Base-by-base conservation (phyloP, 1,139 yeast genomes). In the Candida sojae region DNA sequence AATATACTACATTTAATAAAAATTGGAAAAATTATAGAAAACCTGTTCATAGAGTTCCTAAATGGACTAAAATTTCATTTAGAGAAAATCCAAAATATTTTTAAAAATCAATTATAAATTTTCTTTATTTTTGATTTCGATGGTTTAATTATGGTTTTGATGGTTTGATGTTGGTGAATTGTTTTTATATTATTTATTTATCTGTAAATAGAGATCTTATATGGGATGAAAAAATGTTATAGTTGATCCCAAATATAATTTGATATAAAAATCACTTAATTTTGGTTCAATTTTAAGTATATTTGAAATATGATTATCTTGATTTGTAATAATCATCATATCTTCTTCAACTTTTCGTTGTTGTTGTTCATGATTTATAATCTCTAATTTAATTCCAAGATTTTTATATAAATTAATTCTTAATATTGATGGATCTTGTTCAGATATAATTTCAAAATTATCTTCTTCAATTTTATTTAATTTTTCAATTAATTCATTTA, bases 51-150 rank as follows among this genome's bases (percentile, higher is more conserved):
- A 82, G 72, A 66, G 87, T 86, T 32, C 96, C 96, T 21, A 88
- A 89, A 61, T 90, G 96, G 96, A 92, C 98, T 48, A 89, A 87
- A 70, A 67, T 82, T 54, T 83, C 96, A 12, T 79, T 86, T 66
- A 83, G 97, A 72, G 82, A 79, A 49, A 87, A 88, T 61, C 97
- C 97, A 42, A 78, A 81, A 54, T 80, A 88, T 65, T 89, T 85
- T 68, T 91, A 76, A 47, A n/a, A n/a, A n/a, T n/a, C n/a, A n/a
- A n/a, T n/a, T n/a, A n/a, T n/a, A n/a, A n/a, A n/a, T n/a, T n/a
- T n/a, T n/a, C n/a, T n/a, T n/a, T n/a, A n/a, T n/a, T n/a, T n/a
- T n/a, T n/a, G n/a, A n/a, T n/a, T n/a, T n/a, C n/a, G n/a, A n/a
- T n/a, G n/a, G n/a, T n/a, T n/a, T n/a, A n/a, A n/a, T n/a, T n/a